A percentile compares a stretch with the other conserved stretches of the same genome.
Conservation (phyloP, 805 yeast species). For the Nakazawaea pomicola region DNA sequence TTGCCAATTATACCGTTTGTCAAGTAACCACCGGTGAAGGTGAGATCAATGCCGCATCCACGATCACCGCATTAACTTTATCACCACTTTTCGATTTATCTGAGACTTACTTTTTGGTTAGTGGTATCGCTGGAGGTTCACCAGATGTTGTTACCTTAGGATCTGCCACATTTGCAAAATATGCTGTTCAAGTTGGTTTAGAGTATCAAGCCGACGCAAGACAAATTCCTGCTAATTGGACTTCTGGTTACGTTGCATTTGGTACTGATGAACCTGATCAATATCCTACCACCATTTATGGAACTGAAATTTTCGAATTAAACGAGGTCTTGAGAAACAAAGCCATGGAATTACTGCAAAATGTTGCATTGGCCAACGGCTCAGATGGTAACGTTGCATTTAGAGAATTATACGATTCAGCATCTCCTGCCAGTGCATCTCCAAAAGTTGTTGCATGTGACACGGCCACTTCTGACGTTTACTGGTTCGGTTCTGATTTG, state of each 20-base stretch:
- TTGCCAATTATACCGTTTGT: conserved; percentile 46
- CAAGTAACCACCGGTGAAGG: conserved; percentile 67
- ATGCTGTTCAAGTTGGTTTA: conserved; percentile 56
- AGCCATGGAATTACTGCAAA: conserved; percentile 46
- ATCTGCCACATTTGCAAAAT: conserved; percentile 54
- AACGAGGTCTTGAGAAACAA: conserved; percentile 55
- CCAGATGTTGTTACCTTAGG: conserved; percentile 54
- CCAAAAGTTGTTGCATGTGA: conserved; percentile 53
- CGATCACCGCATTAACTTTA: conserved; percentile 49
- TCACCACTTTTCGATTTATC: conserved; percentile 52
- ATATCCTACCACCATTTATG: conserved; percentile 53
- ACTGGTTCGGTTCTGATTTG: conserved; percentile 50
- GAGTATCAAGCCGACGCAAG: conserved; percentile 55
- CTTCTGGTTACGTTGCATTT: conserved; percentile 53
- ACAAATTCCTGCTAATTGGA: conserved; percentile 48
- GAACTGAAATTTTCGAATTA: conserved; percentile 61
- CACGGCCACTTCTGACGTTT: conserved; percentile 54
- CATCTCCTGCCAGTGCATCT: conserved; percentile 44
- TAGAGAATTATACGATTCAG: conserved; percentile 42
- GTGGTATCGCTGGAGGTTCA: conserved; percentile 65
- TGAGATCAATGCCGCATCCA: conserved; percentile 61
- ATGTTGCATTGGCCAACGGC: conserved; percentile 41
- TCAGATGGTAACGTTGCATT: conserved; percentile 36
- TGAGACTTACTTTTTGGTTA: conserved; percentile 55
- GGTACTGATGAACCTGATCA: conserved; percentile 44